A percentile compares a stretch with the other conserved stretches of the same genome.
Conservation (phyloP, 345 rosid genomes). For the Lumnitzera littorea region DNA sequence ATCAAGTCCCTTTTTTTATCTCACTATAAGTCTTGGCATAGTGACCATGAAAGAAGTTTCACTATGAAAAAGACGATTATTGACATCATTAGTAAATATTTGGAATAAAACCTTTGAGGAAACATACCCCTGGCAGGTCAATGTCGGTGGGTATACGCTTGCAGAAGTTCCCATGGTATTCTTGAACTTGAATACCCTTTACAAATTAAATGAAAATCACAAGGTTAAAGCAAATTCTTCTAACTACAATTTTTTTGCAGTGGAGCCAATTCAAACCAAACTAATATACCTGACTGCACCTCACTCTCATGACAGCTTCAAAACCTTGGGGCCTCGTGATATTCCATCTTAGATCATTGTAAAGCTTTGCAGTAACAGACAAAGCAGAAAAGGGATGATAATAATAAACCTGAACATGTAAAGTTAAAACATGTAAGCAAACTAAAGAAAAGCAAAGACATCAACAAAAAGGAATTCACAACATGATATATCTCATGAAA, state of each 20-base stretch:
- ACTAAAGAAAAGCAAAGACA: too few relatives aligned
- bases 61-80: too few relatives aligned
- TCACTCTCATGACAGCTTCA: constrained; percentile 97
- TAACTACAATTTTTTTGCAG: too few relatives aligned
- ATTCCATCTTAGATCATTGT: constrained; percentile 98
- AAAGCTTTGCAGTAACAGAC: constrained; percentile 89
- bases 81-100: not conserved
- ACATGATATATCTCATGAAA: too few relatives aligned
- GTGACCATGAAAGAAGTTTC: too few relatives aligned
- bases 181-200: constrained; percentile 97
- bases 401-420: constrained; percentile 61
- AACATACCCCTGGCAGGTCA: constrained; percentile 88
- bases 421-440: too few relatives aligned
- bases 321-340: constrained; percentile 95
- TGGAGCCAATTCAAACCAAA: not conserved
- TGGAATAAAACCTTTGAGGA: not conserved
- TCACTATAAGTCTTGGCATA: too few relatives aligned
- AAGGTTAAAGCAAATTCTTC: too few relatives aligned
- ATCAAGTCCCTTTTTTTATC: too few relatives aligned
- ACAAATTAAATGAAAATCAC: constrained; percentile 9
- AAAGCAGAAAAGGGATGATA: constrained; percentile 90
- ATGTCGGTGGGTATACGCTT: constrained; percentile 94
- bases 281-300: constrained; percentile 77
- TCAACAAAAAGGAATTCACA: too few relatives aligned
- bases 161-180: constrained; percentile 91